Evolutionary conservation across 345 rosid genomes (phyloP), one percentile per base, ranked within the genome.

Genomic region (Sisymbrium altissimum): DNA sequence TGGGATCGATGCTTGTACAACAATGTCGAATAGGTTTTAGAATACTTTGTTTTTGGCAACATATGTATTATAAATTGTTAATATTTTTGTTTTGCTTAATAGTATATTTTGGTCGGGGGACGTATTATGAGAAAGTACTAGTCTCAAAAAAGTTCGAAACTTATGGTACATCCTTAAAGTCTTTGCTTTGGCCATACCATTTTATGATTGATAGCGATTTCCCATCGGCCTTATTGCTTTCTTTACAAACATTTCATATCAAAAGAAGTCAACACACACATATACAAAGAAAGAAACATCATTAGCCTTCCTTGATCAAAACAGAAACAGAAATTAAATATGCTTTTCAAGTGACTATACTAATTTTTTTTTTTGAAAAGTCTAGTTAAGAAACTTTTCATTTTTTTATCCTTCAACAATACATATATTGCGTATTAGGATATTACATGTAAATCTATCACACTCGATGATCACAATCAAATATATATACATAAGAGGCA

Each of bases 151-250:
- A 50, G 73, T 59, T 59, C 11, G 68, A 74, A 74, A 58, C 72
- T 13, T 66, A 66, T 66, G 53, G 72, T 65, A 73, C 71, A 73
- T 64, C 59, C 66, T 44, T 56, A 56, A 65, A 73, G 78, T 66
- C 72, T 36, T 74, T 74, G 66, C 72, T 66, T 66, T 74, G 72
- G 68, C 78, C 78, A 74, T 67, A 74, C 78, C 73, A 74, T 1
- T 66, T 74, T 67, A 50, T 59, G 68, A 59, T 49, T 75, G 78
- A 75, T 67, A 39, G 73, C 65, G 73, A 67, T 59, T 49, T 67
- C 6, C 12, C 46, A 75, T 67, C n/a, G 63, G 29, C 55, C 73
- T 59, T 67, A 32, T 75, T 75, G 78, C 78, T 67, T 74, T 52
- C 68, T 4, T 74, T 75, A 52, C 68, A 75, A 67, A 67, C 68